Evolutionary conservation across 148 eudicot species (phyloP).

Genomic region (Arbutus unedo): DNA sequence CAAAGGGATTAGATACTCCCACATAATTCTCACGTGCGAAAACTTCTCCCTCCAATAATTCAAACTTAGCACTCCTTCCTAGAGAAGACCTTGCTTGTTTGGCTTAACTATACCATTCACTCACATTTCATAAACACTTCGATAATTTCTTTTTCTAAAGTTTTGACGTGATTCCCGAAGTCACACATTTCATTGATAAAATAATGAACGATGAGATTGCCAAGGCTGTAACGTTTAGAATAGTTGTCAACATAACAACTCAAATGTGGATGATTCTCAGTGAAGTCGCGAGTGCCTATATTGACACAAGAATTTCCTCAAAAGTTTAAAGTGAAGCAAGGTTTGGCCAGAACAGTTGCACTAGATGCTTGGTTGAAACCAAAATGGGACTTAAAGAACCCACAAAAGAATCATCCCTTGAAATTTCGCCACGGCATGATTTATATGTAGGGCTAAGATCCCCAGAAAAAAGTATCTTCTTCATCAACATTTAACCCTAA

Average conservation of each 20-base stretch:
- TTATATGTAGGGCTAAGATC: not conserved
- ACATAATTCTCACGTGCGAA: not conserved
- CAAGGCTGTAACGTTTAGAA: not conserved
- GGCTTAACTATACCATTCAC: not conserved
- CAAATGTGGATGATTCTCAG: not conserved
- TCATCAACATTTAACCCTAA: not conserved
- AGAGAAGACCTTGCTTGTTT: not conserved
- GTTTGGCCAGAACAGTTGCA: not conserved
- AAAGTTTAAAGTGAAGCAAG: not conserved
- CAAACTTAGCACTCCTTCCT: not conserved
- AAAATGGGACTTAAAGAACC: slow-evolving; percentile 8
- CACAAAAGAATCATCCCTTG: not conserved
- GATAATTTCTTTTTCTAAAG: not conserved
- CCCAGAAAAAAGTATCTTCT: too few relatives aligned
- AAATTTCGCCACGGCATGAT: not conserved
- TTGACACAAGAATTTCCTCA: not conserved
- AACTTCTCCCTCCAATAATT: too few relatives aligned
- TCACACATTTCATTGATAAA: not conserved
- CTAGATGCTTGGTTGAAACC: not conserved
- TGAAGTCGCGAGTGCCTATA: not conserved
- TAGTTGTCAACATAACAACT: not conserved
- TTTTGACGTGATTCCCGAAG: not conserved
- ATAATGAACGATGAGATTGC: not conserved
- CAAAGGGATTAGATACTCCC: not conserved
- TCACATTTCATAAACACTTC: not conserved